Evolutionary conservation across 352 stramenopile genomes (phyloP), one percentile per base, ranked within the genome.

Genomic region (Globisporangium polare): DNA sequence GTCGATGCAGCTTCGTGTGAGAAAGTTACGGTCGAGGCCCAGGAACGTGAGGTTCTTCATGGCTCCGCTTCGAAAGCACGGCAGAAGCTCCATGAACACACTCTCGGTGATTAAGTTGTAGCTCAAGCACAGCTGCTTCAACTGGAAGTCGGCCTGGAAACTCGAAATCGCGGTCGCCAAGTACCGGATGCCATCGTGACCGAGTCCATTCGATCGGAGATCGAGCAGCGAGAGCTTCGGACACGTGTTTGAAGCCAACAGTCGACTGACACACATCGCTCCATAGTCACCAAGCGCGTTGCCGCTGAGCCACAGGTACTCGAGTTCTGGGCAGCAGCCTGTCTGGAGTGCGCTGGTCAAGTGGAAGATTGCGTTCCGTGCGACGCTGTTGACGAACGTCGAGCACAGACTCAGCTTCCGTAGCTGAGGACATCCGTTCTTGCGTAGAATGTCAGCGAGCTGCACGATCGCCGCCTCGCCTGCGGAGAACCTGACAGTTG

Each of bases 221-320:
- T 75, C 68, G 12, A 75, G 42, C 1, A 66, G 52, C 3, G 49
- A 37, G 9, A 72, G 56, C 31, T 58, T 33, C 6, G 65, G 53
- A 18, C 60, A 62, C 24, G 24, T 42, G 10, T 55, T 45, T 9
- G 53, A 50, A 13, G 53, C 7, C 17, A 75, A 26, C 13, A 62
- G 27, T 2, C 57, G 37, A n/a, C 55, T 46, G 5, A 75, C 43
- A 15, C 51, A 45, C 57, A 68, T 65, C 18, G 66, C 63, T 13
- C 68, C 68, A 20, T 67, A 65, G 57, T 75, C 68, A 17, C 68
- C 65, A 9, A 75, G 53, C 0, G 60, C 65, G 17, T 75, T 75
- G 17, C 65, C 68, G n/a, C 65, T 57, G 2, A 75, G 52, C 46
- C 49, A 60, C 12, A 75, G 39, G 9, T 53, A 58, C 52, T 62